Evolutionary conservation across 805 yeast species (phyloP).

Genomic region (Wickerhamomyces ciferrii): DNA sequence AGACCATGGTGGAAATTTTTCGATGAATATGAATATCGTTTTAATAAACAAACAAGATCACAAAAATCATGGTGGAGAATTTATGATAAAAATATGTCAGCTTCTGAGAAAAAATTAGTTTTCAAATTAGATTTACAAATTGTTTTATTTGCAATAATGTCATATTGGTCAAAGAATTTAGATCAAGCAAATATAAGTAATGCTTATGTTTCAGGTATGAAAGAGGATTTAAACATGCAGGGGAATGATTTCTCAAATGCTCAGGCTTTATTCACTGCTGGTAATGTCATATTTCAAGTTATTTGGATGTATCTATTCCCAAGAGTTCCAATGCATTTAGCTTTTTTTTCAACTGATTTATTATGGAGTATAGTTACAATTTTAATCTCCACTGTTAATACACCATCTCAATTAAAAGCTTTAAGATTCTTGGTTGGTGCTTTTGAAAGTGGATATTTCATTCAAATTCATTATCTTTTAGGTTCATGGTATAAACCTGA

Average conservation of each 20-base stretch:
- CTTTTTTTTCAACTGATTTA: conserved; percentile 48
- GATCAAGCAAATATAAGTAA: conserved; percentile 56
- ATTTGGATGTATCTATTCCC: conserved; percentile 61
- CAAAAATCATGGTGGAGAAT: neutral
- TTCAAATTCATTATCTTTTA: conserved; percentile 57
- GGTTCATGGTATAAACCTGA: conserved; percentile 58
- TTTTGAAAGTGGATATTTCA: conserved; percentile 53
- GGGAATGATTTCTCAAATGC: conserved; percentile 63
- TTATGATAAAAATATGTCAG: conserved; percentile 3
- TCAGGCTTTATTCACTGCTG: conserved; percentile 55
- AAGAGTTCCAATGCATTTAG: conserved; percentile 43
- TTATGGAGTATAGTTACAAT: conserved; percentile 66
- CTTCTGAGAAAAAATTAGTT: conserved; percentile 37
- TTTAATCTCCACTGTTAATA: conserved; percentile 41
- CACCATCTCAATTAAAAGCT: conserved; percentile 45
- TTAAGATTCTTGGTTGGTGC: neutral
- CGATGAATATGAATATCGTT: conserved; percentile 45
- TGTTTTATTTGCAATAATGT: conserved; percentile 47
- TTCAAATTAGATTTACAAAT: conserved; percentile 49
- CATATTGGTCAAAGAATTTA: conserved; percentile 63
- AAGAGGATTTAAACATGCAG: conserved; percentile 38
- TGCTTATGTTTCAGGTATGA: conserved; percentile 63
- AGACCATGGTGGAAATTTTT: conserved; percentile 40
- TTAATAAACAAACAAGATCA: conserved; percentile 27
- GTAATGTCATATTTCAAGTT: conserved; percentile 55